phyloP scores from a whole-genome alignment of 106 monocot genomes.

The Xerophyta viscosa region DNA sequence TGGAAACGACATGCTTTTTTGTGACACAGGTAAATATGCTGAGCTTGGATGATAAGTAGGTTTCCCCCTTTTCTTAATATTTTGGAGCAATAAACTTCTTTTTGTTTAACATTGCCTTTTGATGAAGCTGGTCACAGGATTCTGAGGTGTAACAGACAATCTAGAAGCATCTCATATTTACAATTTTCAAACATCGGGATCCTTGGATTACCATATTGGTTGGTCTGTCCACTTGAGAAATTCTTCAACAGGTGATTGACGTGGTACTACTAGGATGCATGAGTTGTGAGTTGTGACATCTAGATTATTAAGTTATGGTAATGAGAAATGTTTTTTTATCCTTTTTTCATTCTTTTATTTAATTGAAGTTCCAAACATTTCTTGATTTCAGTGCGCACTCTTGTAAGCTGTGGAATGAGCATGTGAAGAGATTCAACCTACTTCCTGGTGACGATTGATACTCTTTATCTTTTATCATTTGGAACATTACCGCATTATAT shows the following conservation, averaged over 20 bases:
- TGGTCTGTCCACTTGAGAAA: constrained; percentile 59
- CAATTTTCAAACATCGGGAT: constrained; percentile 52
- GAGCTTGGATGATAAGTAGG: background rate
- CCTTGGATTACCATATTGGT: constrained; percentile 83
- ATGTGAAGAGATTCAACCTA: constrained; percentile 36
- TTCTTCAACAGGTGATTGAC: constrained; percentile 45
- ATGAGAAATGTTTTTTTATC: too few species aligned
- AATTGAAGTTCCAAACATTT: background rate
- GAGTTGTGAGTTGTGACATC: too few species aligned
- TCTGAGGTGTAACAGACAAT: constrained; percentile 30
- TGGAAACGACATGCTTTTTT: constrained; percentile 29
- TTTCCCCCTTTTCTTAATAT: background rate
- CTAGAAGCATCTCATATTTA: constrained; percentile 22
- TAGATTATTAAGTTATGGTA: too few species aligned
- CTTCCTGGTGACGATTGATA: constrained; percentile 50
- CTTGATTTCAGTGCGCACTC: constrained; percentile 13
- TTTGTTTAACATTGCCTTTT: background rate
- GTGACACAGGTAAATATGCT: constrained; percentile 51
- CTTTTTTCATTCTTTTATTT: too few species aligned
- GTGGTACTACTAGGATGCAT: background rate
- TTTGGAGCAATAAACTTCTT: background rate
- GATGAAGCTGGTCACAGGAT: constrained; percentile 55
- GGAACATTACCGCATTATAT: too few species aligned
- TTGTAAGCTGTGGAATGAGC: constrained; percentile 16
- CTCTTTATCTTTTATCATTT: background rate